Conservation (phyloP, 202 grass and related monocot genomes). For the Digitaria exilis region DNA sequence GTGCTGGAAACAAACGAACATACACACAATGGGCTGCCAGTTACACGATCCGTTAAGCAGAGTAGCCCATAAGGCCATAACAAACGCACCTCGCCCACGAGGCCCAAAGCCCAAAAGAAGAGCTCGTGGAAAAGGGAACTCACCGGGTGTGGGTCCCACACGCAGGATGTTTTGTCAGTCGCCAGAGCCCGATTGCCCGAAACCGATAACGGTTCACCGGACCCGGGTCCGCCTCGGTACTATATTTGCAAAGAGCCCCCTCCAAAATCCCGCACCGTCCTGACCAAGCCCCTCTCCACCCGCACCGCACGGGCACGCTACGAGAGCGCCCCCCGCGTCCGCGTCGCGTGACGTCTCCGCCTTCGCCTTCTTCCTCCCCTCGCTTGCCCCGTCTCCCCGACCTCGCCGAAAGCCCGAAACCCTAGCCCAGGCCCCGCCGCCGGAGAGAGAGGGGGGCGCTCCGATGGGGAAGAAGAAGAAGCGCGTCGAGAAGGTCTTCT, state of each 20-base stretch:
- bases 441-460: not conserved
- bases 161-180: not conserved
- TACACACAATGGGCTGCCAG: too few species aligned
- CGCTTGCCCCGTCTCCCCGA: not conserved
- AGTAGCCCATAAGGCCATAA: not conserved
- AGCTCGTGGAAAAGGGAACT: not conserved
- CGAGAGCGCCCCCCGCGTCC: not conserved
- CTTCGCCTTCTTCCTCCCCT: slow-evolving; percentile 4
- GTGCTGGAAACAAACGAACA: too few species aligned
- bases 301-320: not conserved
- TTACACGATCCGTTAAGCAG: too few species aligned
- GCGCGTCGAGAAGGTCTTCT: slow-evolving; percentile 84
- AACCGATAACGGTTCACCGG: not conserved
- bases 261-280: not conserved
- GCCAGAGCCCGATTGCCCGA: not conserved
- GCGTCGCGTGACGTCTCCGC: slow-evolving; percentile 20
- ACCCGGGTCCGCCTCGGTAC: not conserved
- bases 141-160: not conserved
- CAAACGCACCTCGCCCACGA: too few species aligned
- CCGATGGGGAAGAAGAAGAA: slow-evolving; percentile 97
- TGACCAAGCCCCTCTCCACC: not conserved
- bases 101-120: not conserved
- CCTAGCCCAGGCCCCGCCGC: not conserved
- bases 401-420: slow-evolving; percentile 51
- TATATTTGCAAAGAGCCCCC: slow-evolving; percentile 32